phyloP scores from a whole-genome alignment of 2,329 filamentous ascomycete genomes.

The Fusarium graminum region DNA sequence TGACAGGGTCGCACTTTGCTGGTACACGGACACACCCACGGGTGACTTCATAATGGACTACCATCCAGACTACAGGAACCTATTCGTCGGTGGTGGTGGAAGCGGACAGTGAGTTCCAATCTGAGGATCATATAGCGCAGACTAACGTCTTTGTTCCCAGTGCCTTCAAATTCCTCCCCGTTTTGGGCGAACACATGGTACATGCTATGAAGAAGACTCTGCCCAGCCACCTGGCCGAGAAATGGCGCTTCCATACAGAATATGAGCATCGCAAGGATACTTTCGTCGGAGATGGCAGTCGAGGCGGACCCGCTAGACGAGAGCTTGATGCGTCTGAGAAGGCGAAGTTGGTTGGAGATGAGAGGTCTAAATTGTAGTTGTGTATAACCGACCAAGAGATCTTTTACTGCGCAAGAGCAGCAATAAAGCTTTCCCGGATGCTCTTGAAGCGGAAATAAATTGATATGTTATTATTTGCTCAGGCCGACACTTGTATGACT shows the following conservation, averaged over 20 bases:
- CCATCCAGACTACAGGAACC: conserved; percentile 40
- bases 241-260: conserved; percentile 36
- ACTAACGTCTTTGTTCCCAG: conserved; percentile 5
- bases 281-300: conserved; percentile 39
- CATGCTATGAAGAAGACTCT: conserved; percentile 19
- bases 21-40: conserved; percentile 42
- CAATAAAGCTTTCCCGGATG: too few relatives aligned
- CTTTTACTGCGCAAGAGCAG: not conserved
- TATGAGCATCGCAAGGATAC: conserved; percentile 26
- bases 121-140: rapidly evolving
- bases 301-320: conserved; percentile 33
- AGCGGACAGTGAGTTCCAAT: conserved; percentile 39
- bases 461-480: too few relatives aligned
- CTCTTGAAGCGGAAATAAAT: too few relatives aligned
- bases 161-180: conserved; percentile 42
- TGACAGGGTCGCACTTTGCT: conserved; percentile 28
- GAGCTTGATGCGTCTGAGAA: conserved; percentile 19
- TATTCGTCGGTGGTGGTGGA: conserved; percentile 36
- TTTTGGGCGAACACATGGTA: conserved; percentile 28
- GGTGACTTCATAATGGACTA: conserved; percentile 45
- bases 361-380: conserved; percentile 8
- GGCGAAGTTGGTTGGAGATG: conserved; percentile 5
- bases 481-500: not conserved
- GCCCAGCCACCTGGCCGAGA: conserved; percentile 19
- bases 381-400: rapidly evolving